Percentiles rank a stretch among this genome's conserved stretches.
phyloP scores from a whole-genome alignment of 2,329 filamentous ascomycete genomes.

The Ophiostoma perfectum region DNA sequence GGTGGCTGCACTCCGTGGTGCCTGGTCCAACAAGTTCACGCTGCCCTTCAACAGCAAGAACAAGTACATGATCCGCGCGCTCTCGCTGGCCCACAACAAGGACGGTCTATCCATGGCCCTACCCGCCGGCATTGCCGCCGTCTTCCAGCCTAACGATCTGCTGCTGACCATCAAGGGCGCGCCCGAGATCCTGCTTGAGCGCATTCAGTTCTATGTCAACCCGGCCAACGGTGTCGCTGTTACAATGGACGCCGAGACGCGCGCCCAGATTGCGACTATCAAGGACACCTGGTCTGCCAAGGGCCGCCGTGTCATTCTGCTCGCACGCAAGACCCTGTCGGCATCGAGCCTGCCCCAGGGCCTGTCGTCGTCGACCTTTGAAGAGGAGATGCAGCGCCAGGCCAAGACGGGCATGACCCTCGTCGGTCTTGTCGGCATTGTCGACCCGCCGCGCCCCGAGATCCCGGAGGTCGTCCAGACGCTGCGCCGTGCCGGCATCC shows the following conservation, averaged over 20 bases:
- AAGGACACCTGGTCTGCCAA: conserved; percentile 65
- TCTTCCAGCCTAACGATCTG: conserved; percentile 37
- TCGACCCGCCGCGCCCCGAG: conserved; percentile 71
- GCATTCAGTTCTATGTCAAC: conserved; percentile 55
- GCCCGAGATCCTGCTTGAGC: conserved; percentile 63
- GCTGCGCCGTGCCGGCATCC: conserved; percentile 62
- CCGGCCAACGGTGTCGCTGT: conserved; percentile 48
- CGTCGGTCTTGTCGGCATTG: conserved; percentile 69
- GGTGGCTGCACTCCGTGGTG: conserved; percentile 53
- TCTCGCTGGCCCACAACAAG: conserved; percentile 39
- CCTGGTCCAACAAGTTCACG: conserved; percentile 62
- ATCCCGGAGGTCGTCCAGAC: conserved; percentile 62
- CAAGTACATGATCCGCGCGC: conserved; percentile 70
- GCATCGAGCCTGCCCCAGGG: conserved; percentile 37
- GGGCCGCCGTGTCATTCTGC: conserved; percentile 61
- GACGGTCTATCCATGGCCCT: conserved; percentile 38
- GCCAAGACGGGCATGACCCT: conserved; percentile 57
- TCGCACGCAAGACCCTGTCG: conserved; percentile 56
- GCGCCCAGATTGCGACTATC: conserved; percentile 47
- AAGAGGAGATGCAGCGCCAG: conserved; percentile 52
- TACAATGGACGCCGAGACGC: conserved; percentile 43
- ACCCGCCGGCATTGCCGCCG: conserved; percentile 33
- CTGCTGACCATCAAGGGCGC: conserved; percentile 74
- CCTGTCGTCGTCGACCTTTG: conserved; percentile 46
- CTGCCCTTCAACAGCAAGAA: conserved; percentile 77